Conservation (phyloP, 2,329 filamentous ascomycete genomes). For the Trichoderma asperellum region DNA sequence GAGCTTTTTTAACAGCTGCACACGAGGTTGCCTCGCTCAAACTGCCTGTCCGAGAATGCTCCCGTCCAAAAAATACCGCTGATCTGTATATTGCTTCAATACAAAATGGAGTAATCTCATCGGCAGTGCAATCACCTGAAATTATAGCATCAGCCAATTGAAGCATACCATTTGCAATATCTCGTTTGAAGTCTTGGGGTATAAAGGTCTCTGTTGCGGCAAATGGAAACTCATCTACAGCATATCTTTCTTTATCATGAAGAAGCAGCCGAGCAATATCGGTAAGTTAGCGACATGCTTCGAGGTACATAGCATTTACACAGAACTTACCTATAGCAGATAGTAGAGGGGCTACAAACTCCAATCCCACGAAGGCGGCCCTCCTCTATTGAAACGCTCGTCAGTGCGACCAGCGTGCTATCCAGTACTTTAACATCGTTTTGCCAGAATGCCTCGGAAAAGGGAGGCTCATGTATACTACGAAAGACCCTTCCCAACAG, state of each 20-base stretch:
- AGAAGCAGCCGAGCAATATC: slow-evolving; percentile 1
- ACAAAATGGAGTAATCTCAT: slow-evolving; percentile 6
- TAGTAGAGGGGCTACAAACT: slow-evolving; percentile 13
- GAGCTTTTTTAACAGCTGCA: not conserved
- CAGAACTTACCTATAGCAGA: slow-evolving; percentile 6
- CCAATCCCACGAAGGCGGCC: slow-evolving; percentile 1
- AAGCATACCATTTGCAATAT: slow-evolving; percentile 5
- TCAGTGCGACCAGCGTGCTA: slow-evolving; percentile 1
- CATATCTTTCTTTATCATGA: slow-evolving; percentile 8
- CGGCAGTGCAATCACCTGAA: not conserved
- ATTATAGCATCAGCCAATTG: not conserved
- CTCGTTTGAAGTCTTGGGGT: slow-evolving; percentile 7
- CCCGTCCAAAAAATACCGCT: not conserved
- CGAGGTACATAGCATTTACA: not conserved
- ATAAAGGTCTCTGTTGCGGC: not conserved
- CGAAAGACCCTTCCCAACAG: slow-evolving; percentile 11
- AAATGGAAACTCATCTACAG: not conserved
- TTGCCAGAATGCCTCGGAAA: slow-evolving; percentile 8
- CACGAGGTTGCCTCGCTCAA: not conserved
- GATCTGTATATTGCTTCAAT: slow-evolving; percentile 1
- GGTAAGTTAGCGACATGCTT: not conserved
- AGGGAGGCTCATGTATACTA: not conserved
- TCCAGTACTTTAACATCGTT: slow-evolving; percentile 9
- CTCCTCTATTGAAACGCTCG: slow-evolving; percentile 5
- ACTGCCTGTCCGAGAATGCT: not conserved